These are phyloP conservation scores for Sphagnum fallax DNA, from an alignment of 228 moss, liverwort and hornwort genomes.

Conservation along the genomic window DNA sequence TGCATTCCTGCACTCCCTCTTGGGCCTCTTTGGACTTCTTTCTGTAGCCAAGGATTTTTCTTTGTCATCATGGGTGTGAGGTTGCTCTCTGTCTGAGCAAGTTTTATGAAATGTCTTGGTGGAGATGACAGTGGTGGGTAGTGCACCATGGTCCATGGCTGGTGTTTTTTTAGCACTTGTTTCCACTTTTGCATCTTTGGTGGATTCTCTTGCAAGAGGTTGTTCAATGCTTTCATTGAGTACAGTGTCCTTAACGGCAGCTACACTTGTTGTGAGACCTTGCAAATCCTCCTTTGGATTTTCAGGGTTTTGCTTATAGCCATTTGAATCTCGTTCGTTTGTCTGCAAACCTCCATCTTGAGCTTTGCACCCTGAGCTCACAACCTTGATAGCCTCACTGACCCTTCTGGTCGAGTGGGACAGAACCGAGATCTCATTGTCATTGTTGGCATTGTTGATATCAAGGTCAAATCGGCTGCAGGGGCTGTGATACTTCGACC, in stretches of 20 bases:
- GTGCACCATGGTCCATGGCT: constrained; percentile 8
- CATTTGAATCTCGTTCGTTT: constrained; percentile 13
- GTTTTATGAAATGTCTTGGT: constrained; percentile 8
- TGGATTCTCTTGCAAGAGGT: constrained; percentile 16
- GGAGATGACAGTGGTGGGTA: constrained; percentile 8
- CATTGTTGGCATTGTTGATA: constrained; percentile 32
- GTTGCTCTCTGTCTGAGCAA: constrained; percentile 1
- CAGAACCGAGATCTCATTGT: constrained; percentile 12
- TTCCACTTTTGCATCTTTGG: constrained; percentile 14
- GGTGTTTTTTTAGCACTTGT: constrained; percentile 6
- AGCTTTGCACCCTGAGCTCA: constrained; percentile 8
- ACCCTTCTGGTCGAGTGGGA: constrained; percentile 17
- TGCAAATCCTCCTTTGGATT: constrained; percentile 13
- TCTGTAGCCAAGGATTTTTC: constrained; percentile 16
- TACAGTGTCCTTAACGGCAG: constrained; percentile 1
- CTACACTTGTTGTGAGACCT: background rate
- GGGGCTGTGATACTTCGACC: constrained; percentile 74
- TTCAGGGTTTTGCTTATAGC: constrained; percentile 8
- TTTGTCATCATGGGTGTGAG: constrained; percentile 7
- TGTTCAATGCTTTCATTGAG: constrained; percentile 17
- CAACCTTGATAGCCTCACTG: constrained; percentile 11
- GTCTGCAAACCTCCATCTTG: constrained; percentile 1
- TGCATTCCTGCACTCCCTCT: constrained; percentile 33
- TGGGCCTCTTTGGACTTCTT: constrained; percentile 54
- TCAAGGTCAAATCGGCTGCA: constrained; percentile 54